Evolutionary conservation across 352 stramenopile species (phyloP), one percentile per base, ranked within the genome.

Genomic region (Globisporangium echinulatum): DNA sequence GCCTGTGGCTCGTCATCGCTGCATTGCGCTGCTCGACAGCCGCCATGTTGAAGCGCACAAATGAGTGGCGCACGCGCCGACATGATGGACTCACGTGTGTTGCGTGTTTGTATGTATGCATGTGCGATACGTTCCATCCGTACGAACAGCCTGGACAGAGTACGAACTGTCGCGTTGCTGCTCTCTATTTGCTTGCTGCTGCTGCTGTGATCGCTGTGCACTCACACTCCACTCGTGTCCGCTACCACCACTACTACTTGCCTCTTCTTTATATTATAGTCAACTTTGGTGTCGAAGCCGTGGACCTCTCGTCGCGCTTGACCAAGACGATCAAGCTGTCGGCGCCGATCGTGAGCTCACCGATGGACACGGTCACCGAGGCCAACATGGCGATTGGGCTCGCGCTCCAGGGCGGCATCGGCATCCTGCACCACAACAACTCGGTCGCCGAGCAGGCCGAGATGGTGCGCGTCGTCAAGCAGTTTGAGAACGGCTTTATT

Each of bases 351-450:
- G 92, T 99, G 43, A 98, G 91, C 17, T 99, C 94, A 51, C 97
- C 97, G 2, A 99, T 99, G 97, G 97, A 99, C 81, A 99, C 97
- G 17, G 97, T 99, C 42, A 99, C 97, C 19, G 97, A 99, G 71
- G 77, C 92, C 43, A 85, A 92, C 57, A 99, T 99, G 97, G 97
- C 97, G 25, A 99, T 99, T 59, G 85, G 87, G 25, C 99, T 99
- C 79, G 97, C 97, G 14, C 78, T 99, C 15, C 95, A 99, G 67
- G 97, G 97, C 15, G 92, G 96, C 17, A 97, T 99, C 59, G 97
- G 97, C 44, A 97, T 99, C 59, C 92, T 99, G 58, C 97, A 99
- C 75, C 98, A 98, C 73, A 99, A 99, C 87, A 97, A 97, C 72
- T 89, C 77, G 14, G 79, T 97, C 38, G 84, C 97, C 54, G 88